Evolutionary conservation across 179 eudicot species (phyloP).

Genomic region (Spergularia azorica): DNA sequence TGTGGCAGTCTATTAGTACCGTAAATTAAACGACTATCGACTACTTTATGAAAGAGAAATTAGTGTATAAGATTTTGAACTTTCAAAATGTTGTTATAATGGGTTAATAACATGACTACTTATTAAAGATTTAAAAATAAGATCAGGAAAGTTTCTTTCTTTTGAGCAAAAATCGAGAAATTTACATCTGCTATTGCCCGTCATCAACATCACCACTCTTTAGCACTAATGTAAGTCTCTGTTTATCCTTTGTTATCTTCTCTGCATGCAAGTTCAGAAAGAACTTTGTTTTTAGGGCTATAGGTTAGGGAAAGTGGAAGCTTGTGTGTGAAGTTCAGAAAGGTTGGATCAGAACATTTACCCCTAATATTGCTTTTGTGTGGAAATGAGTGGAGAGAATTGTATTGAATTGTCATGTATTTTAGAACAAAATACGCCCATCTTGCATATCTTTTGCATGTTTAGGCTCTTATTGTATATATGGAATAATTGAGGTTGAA

Average conservation of each 20-base stretch:
- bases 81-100: too few relatives aligned
- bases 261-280: neutral
- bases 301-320: conserved; percentile 2
- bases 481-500: conserved; percentile 14
- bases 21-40: too few relatives aligned
- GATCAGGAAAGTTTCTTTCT: neutral
- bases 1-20: too few relatives aligned
- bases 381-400: neutral
- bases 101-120: too few relatives aligned
- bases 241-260: neutral
- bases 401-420: neutral
- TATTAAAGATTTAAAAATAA: too few relatives aligned
- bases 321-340: neutral
- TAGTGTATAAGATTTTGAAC: too few relatives aligned
- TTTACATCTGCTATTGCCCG: neutral
- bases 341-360: neutral
- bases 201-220: neutral
- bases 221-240: neutral
- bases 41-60: too few relatives aligned
- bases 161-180: neutral
- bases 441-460: conserved; percentile 8
- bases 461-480: conserved; percentile 5
- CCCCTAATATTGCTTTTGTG: neutral
- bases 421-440: neutral
- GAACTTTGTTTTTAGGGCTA: neutral